Conservation (phyloP, 2,329 filamentous ascomycete genomes). For the Cladosporium halotolerans region DNA sequence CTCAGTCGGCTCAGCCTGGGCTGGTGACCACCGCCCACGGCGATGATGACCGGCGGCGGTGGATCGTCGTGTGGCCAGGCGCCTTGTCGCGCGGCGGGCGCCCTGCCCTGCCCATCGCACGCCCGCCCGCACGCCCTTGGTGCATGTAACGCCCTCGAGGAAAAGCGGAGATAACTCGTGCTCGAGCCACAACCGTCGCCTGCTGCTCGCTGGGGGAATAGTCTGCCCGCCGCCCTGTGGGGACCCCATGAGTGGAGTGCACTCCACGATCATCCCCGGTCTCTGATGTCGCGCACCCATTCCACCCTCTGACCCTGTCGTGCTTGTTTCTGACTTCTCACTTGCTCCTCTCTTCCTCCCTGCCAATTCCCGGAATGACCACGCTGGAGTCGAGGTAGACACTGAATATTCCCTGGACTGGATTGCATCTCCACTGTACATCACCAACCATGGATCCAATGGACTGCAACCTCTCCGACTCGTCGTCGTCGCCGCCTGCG, state of each 20-base stretch:
- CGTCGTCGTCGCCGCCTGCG: constrained; percentile 24
- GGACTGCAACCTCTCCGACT: constrained; percentile 21
- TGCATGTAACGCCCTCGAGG: constrained; percentile 5
- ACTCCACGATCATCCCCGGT: constrained; percentile 6
- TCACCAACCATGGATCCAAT: constrained; percentile 6
- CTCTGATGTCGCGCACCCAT: constrained; percentile 8
- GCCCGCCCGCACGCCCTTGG: constrained; percentile 7
- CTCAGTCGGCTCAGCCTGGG: not conserved
- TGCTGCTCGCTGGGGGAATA: constrained; percentile 10
- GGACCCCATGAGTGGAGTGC: constrained; percentile 10
- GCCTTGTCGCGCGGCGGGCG: constrained; percentile 9
- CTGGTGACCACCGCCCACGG: not conserved
- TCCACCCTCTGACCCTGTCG: constrained; percentile 1
- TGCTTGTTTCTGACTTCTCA: constrained; percentile 8
- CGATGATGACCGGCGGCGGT: not conserved
- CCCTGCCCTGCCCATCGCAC: constrained; percentile 6
- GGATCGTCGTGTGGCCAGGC: constrained; percentile 12
- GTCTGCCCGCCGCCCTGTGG: constrained; percentile 5
- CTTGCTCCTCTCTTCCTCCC: not conserved
- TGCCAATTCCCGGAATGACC: constrained; percentile 8
- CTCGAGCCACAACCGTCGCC: constrained; percentile 7
- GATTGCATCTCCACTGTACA: constrained; percentile 1
- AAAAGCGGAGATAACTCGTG: constrained; percentile 13
- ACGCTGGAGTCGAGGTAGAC: not conserved
- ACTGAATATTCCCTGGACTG: not conserved